phyloP scores from a whole-genome alignment of 2,329 filamentous ascomycete species.

The Penicillium crustosum region DNA sequence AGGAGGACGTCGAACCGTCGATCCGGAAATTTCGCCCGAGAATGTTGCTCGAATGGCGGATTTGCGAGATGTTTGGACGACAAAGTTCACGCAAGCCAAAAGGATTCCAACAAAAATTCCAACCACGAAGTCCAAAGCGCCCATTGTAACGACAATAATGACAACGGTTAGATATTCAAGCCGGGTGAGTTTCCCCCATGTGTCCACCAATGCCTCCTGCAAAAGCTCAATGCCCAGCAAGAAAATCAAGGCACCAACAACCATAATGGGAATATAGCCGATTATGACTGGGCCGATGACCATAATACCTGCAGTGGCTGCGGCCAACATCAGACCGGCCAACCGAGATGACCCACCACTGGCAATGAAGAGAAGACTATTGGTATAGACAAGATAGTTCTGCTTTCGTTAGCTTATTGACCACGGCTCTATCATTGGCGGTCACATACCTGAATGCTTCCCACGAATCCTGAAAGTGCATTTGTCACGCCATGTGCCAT shows the following conservation, averaged over 20 bases:
- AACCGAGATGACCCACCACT: conserved; percentile 85
- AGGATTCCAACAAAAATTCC: conserved; percentile 91
- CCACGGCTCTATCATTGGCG: neutral
- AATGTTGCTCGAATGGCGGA: conserved; percentile 90
- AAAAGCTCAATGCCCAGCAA: conserved; percentile 90
- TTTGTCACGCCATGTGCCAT: conserved; percentile 93
- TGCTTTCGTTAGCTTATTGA: conserved; percentile 46
- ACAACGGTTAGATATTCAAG: conserved; percentile 89
- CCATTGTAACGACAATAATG: conserved; percentile 92
- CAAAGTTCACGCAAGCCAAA: conserved; percentile 84
- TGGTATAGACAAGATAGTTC: conserved; percentile 97
- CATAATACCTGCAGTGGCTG: conserved; percentile 77
- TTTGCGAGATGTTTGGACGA: conserved; percentile 86
- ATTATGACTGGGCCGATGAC: conserved; percentile 83
- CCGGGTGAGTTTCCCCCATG: conserved; percentile 80
- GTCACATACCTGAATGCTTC: conserved; percentile 70
- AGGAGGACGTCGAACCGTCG: conserved; percentile 87
- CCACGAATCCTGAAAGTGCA: conserved; percentile 77
- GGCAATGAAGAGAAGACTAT: conserved; percentile 93
- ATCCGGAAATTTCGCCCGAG: conserved; percentile 82
- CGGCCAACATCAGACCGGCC: conserved; percentile 80
- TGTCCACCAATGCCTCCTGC: conserved; percentile 82
- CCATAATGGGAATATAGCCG: conserved; percentile 93
- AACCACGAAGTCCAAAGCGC: conserved; percentile 91
- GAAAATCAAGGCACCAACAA: conserved; percentile 94